Conservation (phyloP, 306 rosid species). For the Inga oerstediana region DNA sequence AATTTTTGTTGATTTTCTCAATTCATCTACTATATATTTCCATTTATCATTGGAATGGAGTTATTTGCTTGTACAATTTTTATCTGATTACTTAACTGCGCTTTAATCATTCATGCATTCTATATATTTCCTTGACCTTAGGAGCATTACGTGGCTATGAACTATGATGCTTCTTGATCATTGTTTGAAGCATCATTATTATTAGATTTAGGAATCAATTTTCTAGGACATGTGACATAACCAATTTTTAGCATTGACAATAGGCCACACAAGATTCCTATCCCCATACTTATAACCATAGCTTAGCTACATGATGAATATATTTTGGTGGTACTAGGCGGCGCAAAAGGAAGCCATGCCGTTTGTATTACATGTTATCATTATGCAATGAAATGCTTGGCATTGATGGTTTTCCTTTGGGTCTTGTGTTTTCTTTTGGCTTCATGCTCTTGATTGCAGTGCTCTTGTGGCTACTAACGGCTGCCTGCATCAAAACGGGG, state of each 20-base stretch:
- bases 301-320: background rate
- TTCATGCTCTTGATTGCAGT: constrained; percentile 52
- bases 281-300: background rate
- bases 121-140: background rate
- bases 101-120: background rate
- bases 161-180: background rate
- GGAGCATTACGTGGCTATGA: background rate
- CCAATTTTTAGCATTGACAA: background rate
- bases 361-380: background rate
- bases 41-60: background rate
- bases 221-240: background rate
- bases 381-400: background rate
- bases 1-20: no score
- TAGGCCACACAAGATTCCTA: background rate
- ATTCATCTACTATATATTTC: background rate
- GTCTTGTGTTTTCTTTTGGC: constrained; percentile 15
- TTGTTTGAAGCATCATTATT: background rate
- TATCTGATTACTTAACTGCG: background rate
- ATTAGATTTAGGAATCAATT: background rate
- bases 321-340: no score
- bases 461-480: constrained; percentile 85
- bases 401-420: constrained; percentile 21
- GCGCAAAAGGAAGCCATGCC: background rate
- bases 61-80: background rate
- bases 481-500: constrained; percentile 90